Base-by-base conservation (phyloP, 345 rosid genomes). In the Gossypioides kirkii region DNA sequence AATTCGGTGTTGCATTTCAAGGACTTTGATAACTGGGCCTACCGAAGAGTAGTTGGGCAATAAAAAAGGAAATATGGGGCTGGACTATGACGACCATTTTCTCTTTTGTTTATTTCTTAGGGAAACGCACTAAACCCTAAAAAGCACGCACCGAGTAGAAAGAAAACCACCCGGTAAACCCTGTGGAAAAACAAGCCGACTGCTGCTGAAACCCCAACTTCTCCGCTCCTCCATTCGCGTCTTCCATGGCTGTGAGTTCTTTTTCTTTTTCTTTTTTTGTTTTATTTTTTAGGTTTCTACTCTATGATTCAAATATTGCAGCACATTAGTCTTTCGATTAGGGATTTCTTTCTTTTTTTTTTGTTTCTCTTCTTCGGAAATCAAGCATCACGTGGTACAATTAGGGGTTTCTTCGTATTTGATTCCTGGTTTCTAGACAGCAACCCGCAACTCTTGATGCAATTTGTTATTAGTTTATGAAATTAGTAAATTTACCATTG, bases 161-260 rank as follows among this genome's bases (percentile, higher is more conserved):
- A 5, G 23, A 1, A 50, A 16, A 52, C 20, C 32, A 72, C n/a
- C n/a, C 78, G 69, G 25, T 36, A 53, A 70, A 41, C 67, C 68
- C 73, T 28, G 18, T 12, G 36, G 45, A 45, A 22, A 8, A 22
- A 8, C 22, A 50, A 50, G 69, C 43, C 26, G 20, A 16, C 26
- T 5, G 18, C 54, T 0, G 8, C 20, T 32, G 42, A 17, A 46
- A 6, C 28, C 59, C 18, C 43, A 68, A 28, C 72, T 49, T 22
- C 10, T 59, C 32, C 4, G 41, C 73, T 52, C 73, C 32, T 53
- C n/a, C 17, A 12, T 23, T 72, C 45, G 59, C 26, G 0, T 28
- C 61, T 42, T 10, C 36, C 4, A 77, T 81, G 84, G 84, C 84
- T 17, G 84, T 81, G 61, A 77, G 81, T 77, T 54, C 12, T 54